Conservation (phyloP, 2,329 filamentous ascomycete genomes). For the Sphaerulina musiva region DNA sequence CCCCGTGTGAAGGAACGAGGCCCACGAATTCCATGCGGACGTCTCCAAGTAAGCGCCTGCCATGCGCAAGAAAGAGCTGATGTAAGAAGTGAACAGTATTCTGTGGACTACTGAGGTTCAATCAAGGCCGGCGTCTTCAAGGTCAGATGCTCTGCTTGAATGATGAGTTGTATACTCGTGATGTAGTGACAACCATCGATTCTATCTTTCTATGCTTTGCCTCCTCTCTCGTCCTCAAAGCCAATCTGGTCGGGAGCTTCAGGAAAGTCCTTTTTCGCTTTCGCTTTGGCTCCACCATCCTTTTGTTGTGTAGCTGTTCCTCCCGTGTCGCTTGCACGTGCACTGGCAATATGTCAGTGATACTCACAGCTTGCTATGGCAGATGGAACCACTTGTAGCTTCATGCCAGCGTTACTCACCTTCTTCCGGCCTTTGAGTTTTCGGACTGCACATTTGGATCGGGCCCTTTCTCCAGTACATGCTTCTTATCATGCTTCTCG, state of each 20-base stretch:
- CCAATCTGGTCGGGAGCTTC: conserved; percentile 44
- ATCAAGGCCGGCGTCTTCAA: not conserved
- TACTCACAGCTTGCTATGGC: not conserved
- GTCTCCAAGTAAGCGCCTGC: too few relatives aligned
- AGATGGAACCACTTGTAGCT: too few relatives aligned
- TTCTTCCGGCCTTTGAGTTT: conserved; percentile 14
- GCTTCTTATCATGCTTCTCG: conserved; percentile 18
- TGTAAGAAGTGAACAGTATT: too few relatives aligned
- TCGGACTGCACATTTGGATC: conserved; percentile 25
- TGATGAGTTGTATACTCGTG: not conserved
- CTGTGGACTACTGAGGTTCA: too few relatives aligned
- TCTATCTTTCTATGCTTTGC: conserved; percentile 32
- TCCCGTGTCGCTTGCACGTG: conserved; percentile 32
- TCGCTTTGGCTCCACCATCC: conserved; percentile 31
- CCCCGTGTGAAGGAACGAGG: too few relatives aligned
- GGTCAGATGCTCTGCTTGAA: not conserved
- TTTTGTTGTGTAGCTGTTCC: conserved; percentile 37
- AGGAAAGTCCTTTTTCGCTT: conserved; percentile 44
- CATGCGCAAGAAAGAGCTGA: too few relatives aligned
- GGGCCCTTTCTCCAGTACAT: conserved; percentile 24
- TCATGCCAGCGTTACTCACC: conserved; percentile 15
- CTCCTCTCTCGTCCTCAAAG: conserved; percentile 47
- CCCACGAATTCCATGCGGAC: too few relatives aligned
- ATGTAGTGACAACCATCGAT: not conserved
- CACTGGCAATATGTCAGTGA: conserved; percentile 16